Evolutionary conservation across 306 rosid species (phyloP).

Genomic region (Cotoneaster glaucophyllus): DNA sequence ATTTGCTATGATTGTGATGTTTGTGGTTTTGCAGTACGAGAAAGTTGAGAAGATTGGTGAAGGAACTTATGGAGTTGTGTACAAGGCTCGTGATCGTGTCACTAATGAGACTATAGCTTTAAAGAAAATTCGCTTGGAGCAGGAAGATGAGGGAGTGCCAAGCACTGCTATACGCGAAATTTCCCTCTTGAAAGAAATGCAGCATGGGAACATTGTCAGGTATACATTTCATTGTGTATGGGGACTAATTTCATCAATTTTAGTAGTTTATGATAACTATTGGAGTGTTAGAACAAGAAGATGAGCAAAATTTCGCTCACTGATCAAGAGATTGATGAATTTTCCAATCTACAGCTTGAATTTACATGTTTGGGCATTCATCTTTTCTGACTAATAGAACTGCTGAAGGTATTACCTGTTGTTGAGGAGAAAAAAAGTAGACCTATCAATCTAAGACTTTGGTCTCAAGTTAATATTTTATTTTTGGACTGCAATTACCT

Average conservation of each 20-base stretch:
- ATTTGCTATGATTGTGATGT: constrained; percentile 3
- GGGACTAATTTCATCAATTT: not conserved
- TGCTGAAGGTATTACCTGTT: not conserved
- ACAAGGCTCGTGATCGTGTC: constrained; percentile 79
- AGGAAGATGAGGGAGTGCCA: constrained; percentile 90
- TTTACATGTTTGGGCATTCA: constrained; percentile 1
- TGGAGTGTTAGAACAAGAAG: not conserved
- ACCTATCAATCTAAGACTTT: not conserved
- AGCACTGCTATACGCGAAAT: constrained; percentile 90
- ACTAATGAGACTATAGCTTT: constrained; percentile 79
- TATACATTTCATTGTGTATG: constrained; percentile 4
- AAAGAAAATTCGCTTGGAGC: constrained; percentile 90
- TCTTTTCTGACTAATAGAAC: not conserved
- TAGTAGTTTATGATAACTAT: not conserved
- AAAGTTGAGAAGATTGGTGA: constrained; percentile 92
- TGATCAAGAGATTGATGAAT: not conserved
- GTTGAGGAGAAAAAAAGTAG: not conserved
- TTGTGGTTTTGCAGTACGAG: constrained; percentile 55
- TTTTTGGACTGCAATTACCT: not conserved
- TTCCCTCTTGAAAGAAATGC: constrained; percentile 87
- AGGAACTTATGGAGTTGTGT: constrained; percentile 90
- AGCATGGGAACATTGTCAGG: constrained; percentile 87
- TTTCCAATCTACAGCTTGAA: not conserved
- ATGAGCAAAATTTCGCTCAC: not conserved
- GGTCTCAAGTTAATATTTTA: not conserved